These are phyloP conservation scores for Diplotaxis tenuifolia DNA, from an alignment of 345 rosid species.

Conservation along the genomic window DNA sequence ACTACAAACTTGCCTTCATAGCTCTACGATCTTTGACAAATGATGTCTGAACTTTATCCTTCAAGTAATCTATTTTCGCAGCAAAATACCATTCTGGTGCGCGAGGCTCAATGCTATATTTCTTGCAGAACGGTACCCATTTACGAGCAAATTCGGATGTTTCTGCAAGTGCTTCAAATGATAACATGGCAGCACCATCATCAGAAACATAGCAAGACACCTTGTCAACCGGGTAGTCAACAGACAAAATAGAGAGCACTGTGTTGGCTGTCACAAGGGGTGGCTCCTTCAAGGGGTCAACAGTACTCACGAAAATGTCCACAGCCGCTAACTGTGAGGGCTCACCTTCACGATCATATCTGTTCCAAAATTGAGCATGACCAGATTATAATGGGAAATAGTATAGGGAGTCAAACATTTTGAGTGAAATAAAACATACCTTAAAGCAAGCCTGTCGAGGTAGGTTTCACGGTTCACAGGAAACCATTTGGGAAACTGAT, in stretches of 20 bases:
- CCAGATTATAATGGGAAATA: constrained; percentile 1
- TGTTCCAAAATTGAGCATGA: constrained; percentile 33
- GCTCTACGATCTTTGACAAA: constrained; percentile 98
- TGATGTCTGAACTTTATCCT: constrained; percentile 88
- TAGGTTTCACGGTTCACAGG: constrained; percentile 94
- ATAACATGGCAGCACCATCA: constrained; percentile 96
- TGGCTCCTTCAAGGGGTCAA: constrained; percentile 93
- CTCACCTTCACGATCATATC: constrained; percentile 91
- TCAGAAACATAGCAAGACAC: constrained; percentile 92
- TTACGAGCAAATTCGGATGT: constrained; percentile 92
- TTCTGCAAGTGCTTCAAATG: constrained; percentile 85
- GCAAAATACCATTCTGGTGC: constrained; percentile 96
- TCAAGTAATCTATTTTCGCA: constrained; percentile 82
- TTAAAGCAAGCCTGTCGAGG: constrained; percentile 85
- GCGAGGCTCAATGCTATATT: constrained; percentile 80
- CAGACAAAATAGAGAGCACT: constrained; percentile 85
- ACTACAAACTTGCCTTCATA: constrained; percentile 62
- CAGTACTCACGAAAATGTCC: constrained; percentile 96
- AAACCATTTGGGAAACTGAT: constrained; percentile 95
- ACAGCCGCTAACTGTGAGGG: constrained; percentile 87
- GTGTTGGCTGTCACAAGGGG: constrained; percentile 96
- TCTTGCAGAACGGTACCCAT: constrained; percentile 94
- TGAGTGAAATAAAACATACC: constrained; percentile 43
- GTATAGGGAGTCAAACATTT: background rate
- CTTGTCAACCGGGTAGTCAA: constrained; percentile 94